A percentile compares a stretch with the other conserved stretches of the same genome.
These are phyloP conservation scores for Eucalyptus tenuipes DNA, from an alignment of 345 rosid species.

Conservation along the genomic window DNA sequence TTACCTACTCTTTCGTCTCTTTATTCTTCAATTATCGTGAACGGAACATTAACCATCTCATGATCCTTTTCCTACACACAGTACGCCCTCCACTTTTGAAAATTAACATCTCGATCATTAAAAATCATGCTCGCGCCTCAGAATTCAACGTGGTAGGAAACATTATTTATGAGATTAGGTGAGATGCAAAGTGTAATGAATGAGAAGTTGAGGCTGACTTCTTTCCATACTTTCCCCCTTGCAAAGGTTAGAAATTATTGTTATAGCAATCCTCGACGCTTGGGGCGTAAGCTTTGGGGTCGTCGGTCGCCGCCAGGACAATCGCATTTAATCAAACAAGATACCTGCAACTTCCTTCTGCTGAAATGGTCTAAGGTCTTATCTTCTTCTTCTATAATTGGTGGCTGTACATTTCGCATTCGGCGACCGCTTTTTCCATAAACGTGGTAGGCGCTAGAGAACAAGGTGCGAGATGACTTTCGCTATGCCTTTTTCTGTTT, in stretches of 20 bases:
- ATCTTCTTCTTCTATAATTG: too few species aligned
- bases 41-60: background rate
- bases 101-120: background rate
- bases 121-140: background rate
- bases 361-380: too few species aligned
- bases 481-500: background rate
- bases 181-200: background rate
- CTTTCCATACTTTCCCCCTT: background rate
- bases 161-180: background rate
- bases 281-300: background rate
- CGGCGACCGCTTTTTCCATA: too few species aligned
- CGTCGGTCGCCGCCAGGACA: background rate
- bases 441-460: background rate
- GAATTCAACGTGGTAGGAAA: background rate
- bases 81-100: background rate
- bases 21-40: background rate
- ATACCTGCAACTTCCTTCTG: background rate
- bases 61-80: background rate
- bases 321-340: background rate
- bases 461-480: background rate
- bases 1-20: rapidly evolving
- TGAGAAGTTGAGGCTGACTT: background rate
- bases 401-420: too few species aligned
- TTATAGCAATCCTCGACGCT: background rate
- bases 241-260: background rate